These are phyloP conservation scores for Xylaria sp. DNA, from an alignment of 2,329 filamentous ascomycete species.

Conservation along the genomic window DNA sequence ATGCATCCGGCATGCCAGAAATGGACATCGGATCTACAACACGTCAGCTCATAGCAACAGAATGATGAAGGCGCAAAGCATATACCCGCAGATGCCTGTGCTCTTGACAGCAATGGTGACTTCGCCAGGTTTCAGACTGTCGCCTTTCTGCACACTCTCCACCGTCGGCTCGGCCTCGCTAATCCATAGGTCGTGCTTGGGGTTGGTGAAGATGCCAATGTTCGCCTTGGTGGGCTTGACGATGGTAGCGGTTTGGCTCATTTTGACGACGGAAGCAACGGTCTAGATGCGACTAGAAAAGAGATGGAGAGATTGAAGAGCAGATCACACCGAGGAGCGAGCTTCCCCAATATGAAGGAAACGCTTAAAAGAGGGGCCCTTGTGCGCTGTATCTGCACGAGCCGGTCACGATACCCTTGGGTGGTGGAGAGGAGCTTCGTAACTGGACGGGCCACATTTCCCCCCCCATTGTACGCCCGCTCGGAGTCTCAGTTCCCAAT, in stretches of 20 bases:
- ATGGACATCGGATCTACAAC: slow-evolving; percentile 84
- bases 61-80: slow-evolving; percentile 27
- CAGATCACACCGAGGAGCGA: slow-evolving; percentile 23
- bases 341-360: slow-evolving; percentile 36
- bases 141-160: slow-evolving; percentile 76
- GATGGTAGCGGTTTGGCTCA: slow-evolving; percentile 50
- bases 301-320: slow-evolving; percentile 17
- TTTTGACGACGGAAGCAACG: slow-evolving; percentile 34
- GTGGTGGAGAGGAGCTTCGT: slow-evolving; percentile 24
- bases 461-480: slow-evolving; percentile 23
- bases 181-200: slow-evolving; percentile 90
- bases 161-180: slow-evolving; percentile 79
- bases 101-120: slow-evolving; percentile 91
- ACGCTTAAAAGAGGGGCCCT: slow-evolving; percentile 43
- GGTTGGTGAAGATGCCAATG: slow-evolving; percentile 96
- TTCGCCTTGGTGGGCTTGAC: slow-evolving; percentile 77
- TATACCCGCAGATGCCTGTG: slow-evolving; percentile 93
- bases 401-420: slow-evolving; percentile 39
- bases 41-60: slow-evolving; percentile 34
- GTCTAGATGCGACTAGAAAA: slow-evolving; percentile 27
- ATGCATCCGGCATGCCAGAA: slow-evolving; percentile 98
- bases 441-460: slow-evolving; percentile 20
- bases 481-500: slow-evolving; percentile 20
- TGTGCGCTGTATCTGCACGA: slow-evolving; percentile 36
- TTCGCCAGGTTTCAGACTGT: slow-evolving; percentile 80